Conservation (phyloP, 345 rosid genomes). For the Corchorus olitorius region DNA sequence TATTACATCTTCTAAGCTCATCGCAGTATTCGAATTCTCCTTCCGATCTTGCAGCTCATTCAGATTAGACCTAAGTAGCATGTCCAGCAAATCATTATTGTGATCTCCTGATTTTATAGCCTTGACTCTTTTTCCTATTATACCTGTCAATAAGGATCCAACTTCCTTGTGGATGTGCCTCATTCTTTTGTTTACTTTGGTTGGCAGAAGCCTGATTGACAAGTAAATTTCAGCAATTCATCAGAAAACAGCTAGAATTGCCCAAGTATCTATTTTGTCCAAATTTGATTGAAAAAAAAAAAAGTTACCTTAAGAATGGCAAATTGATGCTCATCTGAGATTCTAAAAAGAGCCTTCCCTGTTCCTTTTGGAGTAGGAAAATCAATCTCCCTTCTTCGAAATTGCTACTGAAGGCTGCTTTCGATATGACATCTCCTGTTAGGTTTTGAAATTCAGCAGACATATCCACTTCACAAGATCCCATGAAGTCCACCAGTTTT, state of each 20-base stretch:
- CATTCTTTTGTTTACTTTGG: constrained; percentile 26
- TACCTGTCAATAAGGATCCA: not conserved
- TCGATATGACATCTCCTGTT: constrained; percentile 33
- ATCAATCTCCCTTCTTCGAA: constrained; percentile 28
- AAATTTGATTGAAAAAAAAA: not conserved
- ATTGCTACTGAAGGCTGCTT: constrained; percentile 35
- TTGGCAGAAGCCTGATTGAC: constrained; percentile 25
- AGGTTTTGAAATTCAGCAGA: constrained; percentile 28
- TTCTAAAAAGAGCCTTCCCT: constrained; percentile 7
- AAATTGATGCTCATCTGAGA: constrained; percentile 15
- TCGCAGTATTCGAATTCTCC: not conserved
- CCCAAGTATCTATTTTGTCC: not conserved
- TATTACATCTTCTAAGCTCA: constrained; percentile 44
- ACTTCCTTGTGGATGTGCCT: constrained; percentile 24
- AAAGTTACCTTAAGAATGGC: constrained; percentile 19
- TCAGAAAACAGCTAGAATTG: not conserved
- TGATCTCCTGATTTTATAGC: constrained; percentile 16
- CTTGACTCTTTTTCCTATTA: constrained; percentile 27
- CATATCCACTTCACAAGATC: constrained; percentile 29
- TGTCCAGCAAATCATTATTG: constrained; percentile 41
- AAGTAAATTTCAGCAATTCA: not conserved
- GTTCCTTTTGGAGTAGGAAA: constrained; percentile 29
- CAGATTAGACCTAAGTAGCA: constrained; percentile 38
- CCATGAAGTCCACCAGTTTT: constrained; percentile 16
- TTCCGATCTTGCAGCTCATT: constrained; percentile 12